Base-by-base conservation (phyloP, 169 alveolate species). In the Eimeria zaria region DNA sequence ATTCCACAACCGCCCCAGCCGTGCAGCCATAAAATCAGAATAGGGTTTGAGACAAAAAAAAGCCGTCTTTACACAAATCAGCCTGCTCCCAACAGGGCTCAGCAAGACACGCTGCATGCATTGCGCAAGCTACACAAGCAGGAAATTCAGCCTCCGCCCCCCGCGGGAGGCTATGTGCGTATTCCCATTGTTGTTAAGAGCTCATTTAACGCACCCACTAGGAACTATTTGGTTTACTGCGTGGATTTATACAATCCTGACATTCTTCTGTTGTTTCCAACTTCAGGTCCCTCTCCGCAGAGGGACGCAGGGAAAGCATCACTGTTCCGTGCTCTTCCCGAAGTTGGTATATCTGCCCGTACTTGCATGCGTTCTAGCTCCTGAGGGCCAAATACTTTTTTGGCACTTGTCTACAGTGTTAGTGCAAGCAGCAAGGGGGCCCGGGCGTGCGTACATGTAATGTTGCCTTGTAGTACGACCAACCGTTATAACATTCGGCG, bases 31-130 rank as follows among this genome's bases (percentile, higher is more conserved):
- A 85, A 85, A 85, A 85, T 33, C 74, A 85, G 92, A 60, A 58
- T 85, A 58, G 18, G 48, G 9, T 85, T 85, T 69, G 78, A 39
- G 92, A 85, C 74, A 58, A 85, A 85, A 81, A 81, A 81, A 69
- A 69, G 74, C 92, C 78, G 92, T 85, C 80, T 20, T 58, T 62
- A 62, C 78, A 85, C 92, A 60, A 53, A 85, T 22, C 51, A 22
- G n/a, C 2, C n/a, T 41, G 80, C 51, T 18, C 78, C 39, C 58
- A 11, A 22, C 92, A 85, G 71, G 91, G 92, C 92, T 85, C 92
- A 36, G 78, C 92, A 85, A 85, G 92, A 85, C 92, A 85, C 92
- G 92, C 46, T 60, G 92, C 92, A 85, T 85, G 92, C 92, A 60
- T 53, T 55, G 90, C 90, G 71, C 90, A 81, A 81, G 90, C 90